A percentile compares a stretch with the other conserved stretches of the same genome.
Evolutionary conservation across 2,329 filamentous ascomycete genomes (phyloP).

Genomic region (Cadophora sp.): DNA sequence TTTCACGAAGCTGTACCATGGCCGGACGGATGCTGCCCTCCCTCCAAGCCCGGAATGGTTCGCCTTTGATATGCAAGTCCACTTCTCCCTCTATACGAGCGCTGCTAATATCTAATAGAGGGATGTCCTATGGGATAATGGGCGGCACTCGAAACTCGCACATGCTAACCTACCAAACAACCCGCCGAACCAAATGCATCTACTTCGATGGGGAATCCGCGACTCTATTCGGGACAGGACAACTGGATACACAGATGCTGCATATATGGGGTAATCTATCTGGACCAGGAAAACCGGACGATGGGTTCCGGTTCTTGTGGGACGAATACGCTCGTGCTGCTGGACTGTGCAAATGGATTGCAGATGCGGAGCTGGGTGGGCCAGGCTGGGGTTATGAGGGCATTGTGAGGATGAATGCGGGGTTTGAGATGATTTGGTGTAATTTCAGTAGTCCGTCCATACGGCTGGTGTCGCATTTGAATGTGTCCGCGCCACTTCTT

Average conservation of each 20-base stretch:
- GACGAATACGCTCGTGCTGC: constrained; percentile 56
- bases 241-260: constrained; percentile 57
- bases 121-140: constrained; percentile 62
- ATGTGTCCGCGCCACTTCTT: constrained; percentile 53
- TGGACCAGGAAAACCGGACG: constrained; percentile 41
- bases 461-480: constrained; percentile 51
- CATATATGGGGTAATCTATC: constrained; percentile 55
- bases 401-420: constrained; percentile 58
- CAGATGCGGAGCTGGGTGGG: constrained; percentile 49
- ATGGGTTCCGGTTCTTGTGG: constrained; percentile 46
- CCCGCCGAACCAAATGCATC: constrained; percentile 49
- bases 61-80: constrained; percentile 53
- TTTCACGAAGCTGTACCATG: constrained; percentile 57
- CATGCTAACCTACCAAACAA: constrained; percentile 57
- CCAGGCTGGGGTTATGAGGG: constrained; percentile 56
- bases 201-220: constrained; percentile 60
- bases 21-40: constrained; percentile 48
- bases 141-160: constrained; percentile 51
- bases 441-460: constrained; percentile 54
- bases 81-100: not conserved
- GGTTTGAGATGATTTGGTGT: constrained; percentile 60
- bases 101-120: constrained; percentile 40
- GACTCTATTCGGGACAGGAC: constrained; percentile 53
- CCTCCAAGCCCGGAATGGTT: constrained; percentile 59
- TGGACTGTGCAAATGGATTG: constrained; percentile 55